Percentiles rank a stretch among this genome's conserved stretches.
These are phyloP conservation scores for Starmerella scarabaei DNA, from an alignment of 805 yeast genomes.

Conservation along the genomic window DNA sequence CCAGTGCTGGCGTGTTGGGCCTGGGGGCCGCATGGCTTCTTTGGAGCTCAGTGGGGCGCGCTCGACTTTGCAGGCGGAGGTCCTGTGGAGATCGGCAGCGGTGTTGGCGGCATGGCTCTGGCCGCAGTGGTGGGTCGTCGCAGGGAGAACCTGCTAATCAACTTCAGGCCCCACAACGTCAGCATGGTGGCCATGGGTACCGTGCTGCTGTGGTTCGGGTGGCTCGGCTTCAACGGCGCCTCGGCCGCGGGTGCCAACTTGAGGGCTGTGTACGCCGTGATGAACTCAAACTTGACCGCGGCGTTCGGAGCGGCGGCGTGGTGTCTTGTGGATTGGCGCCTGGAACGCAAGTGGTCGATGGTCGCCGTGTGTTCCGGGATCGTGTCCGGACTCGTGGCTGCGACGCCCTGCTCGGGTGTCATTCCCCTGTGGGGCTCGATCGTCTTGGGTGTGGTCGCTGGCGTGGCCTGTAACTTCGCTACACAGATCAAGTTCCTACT, in stretches of 20 bases:
- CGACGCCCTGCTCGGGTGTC: conserved; percentile 87
- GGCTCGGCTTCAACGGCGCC: conserved; percentile 93
- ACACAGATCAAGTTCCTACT: conserved; percentile 74
- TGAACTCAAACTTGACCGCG: conserved; percentile 85
- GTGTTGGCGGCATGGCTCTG: conserved; percentile 73
- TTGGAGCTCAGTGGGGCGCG: conserved; percentile 69
- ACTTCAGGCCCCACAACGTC: conserved; percentile 90
- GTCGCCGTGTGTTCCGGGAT: conserved; percentile 93
- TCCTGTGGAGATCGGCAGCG: conserved; percentile 86
- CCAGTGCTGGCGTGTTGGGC: conserved; percentile 94
- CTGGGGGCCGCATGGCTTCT: conserved; percentile 94
- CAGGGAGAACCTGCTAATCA: conserved; percentile 59
- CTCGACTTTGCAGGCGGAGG: conserved; percentile 98
- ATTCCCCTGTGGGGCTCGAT: conserved; percentile 88
- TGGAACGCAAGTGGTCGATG: conserved; percentile 83
- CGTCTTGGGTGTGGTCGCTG: conserved; percentile 67
- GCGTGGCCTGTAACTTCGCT: conserved; percentile 75
- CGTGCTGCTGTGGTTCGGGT: conserved; percentile 76
- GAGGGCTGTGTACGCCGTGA: conserved; percentile 75
- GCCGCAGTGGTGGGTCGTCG: conserved; percentile 47
- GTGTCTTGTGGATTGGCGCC: conserved; percentile 79
- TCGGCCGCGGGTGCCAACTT: conserved; percentile 71
- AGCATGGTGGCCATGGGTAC: conserved; percentile 86
- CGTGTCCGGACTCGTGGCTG: conserved; percentile 91
- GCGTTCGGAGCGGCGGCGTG: conserved; percentile 84